Conservation (phyloP, 2,329 filamentous ascomycete genomes). For the Thermochaetoides dissita region DNA sequence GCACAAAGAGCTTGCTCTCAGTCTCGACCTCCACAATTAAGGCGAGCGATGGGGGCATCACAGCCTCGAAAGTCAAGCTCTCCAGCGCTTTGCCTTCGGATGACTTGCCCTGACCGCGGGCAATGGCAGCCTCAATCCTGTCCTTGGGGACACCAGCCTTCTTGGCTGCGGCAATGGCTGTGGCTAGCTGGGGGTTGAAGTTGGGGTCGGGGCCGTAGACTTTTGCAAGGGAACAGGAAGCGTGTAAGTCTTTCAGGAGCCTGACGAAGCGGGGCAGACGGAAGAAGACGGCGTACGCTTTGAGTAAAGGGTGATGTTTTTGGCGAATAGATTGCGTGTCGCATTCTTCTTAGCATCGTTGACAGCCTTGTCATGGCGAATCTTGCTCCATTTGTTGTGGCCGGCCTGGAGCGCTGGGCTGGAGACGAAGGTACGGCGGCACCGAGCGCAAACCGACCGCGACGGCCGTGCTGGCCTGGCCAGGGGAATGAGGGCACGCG, state of each 20-base stretch:
- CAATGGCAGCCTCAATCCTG: constrained; percentile 72
- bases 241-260: constrained; percentile 8
- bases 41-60: constrained; percentile 63
- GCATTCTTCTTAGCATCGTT: constrained; percentile 68
- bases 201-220: constrained; percentile 63
- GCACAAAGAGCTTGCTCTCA: constrained; percentile 59
- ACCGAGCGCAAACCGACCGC: constrained; percentile 29
- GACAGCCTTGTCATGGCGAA: constrained; percentile 85
- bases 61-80: constrained; percentile 61
- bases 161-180: constrained; percentile 63
- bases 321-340: constrained; percentile 52
- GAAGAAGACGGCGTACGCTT: constrained; percentile 40
- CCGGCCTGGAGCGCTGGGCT: constrained; percentile 41
- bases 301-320: constrained; percentile 60
- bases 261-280: not conserved
- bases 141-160: constrained; percentile 73
- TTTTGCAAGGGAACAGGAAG: constrained; percentile 19
- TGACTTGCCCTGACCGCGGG: constrained; percentile 75
- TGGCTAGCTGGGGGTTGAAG: constrained; percentile 61
- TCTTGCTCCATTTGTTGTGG: constrained; percentile 92
- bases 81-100: constrained; percentile 64
- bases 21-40: constrained; percentile 76
- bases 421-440: constrained; percentile 33
- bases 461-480: constrained; percentile 6
- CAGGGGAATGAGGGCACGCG: constrained; percentile 7